Percentiles rank a stretch among this genome's conserved stretches.
Conservation (phyloP, 139 green algal species). For the Picochlorum costavermella region DNA sequence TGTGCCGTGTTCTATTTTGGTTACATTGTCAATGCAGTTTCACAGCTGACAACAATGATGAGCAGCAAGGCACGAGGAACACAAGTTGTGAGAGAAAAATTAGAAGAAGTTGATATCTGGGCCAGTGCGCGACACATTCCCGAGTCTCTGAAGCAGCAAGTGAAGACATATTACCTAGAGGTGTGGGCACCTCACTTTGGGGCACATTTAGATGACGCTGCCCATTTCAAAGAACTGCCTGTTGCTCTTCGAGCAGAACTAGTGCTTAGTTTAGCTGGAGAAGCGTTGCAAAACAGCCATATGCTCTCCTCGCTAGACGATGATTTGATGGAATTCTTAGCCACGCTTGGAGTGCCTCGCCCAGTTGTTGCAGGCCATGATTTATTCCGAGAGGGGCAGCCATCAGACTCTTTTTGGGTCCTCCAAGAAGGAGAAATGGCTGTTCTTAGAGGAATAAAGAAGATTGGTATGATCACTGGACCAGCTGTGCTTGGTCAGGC, state of each 20-base stretch:
- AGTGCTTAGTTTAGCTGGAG: not conserved
- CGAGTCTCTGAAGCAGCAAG: not conserved
- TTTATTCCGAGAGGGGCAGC: slow-evolving; percentile 8
- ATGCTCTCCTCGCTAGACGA: not conserved
- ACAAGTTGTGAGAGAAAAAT: slow-evolving; percentile 1
- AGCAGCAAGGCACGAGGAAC: not conserved
- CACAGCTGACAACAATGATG: not conserved
- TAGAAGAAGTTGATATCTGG: slow-evolving; percentile 14
- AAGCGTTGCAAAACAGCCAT: slow-evolving; percentile 1
- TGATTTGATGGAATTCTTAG: not conserved
- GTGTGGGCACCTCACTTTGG: slow-evolving; percentile 10
- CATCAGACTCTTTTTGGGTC: slow-evolving; percentile 14
- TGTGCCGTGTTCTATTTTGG: slow-evolving; percentile 11
- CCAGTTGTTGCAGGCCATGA: slow-evolving; percentile 8
- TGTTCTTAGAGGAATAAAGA: not conserved
- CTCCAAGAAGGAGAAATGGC: slow-evolving; percentile 10
- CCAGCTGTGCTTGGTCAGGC: slow-evolving; percentile 9
- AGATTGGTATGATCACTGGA: not conserved
- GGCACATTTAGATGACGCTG: not conserved
- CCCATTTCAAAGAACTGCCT: slow-evolving; percentile 9
- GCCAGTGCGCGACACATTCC: slow-evolving; percentile 1
- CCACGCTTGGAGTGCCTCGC: not conserved
- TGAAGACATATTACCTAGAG: slow-evolving; percentile 7
- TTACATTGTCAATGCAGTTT: slow-evolving; percentile 9
- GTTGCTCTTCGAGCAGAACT: slow-evolving; percentile 4